Conservation (phyloP, 768 basidiomycete species). For the Megacollybia marginata region DNA sequence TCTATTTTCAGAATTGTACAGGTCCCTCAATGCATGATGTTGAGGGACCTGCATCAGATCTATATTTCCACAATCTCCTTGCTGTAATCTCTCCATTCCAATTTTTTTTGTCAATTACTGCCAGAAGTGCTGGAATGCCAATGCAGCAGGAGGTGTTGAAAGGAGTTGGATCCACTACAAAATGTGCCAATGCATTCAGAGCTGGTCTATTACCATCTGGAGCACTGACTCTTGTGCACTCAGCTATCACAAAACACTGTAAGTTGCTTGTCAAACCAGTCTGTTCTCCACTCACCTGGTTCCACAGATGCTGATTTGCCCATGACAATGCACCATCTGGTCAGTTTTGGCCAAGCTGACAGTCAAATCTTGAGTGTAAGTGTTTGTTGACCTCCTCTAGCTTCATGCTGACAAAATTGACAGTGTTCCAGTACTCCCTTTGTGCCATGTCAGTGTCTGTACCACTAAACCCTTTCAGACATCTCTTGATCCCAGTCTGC, state of each 20-base stretch:
- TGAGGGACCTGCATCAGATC: too few relatives aligned
- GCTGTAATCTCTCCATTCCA: slow-evolving; percentile 4
- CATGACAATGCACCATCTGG: too few relatives aligned
- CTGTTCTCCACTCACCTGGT: too few relatives aligned
- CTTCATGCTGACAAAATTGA: neutral
- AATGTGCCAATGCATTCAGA: neutral
- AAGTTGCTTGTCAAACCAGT: too few relatives aligned
- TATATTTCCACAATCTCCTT: slow-evolving; percentile 1
- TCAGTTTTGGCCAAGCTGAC: too few relatives aligned
- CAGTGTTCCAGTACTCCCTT: neutral
- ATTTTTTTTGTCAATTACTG: neutral
- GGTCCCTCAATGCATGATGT: too few relatives aligned
- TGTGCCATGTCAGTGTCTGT: neutral
- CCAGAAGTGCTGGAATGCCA: too few relatives aligned
- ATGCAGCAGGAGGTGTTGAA: neutral
- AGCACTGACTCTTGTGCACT: neutral
- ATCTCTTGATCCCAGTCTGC: too few relatives aligned
- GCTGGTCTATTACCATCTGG: neutral
- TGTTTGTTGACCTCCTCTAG: neutral
- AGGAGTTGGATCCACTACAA: neutral
- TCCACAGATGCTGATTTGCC: too few relatives aligned
- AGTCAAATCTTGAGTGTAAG: too few relatives aligned
- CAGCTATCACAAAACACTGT: neutral
- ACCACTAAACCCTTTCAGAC: neutral
- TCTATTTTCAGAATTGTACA: too few relatives aligned